A percentile compares a stretch with the other conserved stretches of the same genome.
Conservation (phyloP, 495 filamentous ascomycete species). For the Aspergillus incahuasiensis region DNA sequence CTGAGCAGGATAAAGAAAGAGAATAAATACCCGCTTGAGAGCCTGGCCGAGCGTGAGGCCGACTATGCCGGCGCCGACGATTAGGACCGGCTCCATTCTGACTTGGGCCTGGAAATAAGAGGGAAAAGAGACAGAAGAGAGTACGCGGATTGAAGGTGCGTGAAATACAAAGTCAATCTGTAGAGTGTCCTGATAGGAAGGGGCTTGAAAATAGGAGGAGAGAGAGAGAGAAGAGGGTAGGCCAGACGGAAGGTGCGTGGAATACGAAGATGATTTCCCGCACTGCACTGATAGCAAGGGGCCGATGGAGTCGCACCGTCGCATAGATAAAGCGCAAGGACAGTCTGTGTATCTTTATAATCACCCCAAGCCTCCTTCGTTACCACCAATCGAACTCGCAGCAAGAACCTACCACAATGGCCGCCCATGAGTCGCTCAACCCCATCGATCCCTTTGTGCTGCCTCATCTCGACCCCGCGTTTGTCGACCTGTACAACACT, state of each 20-base stretch:
- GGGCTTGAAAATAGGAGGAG: background rate
- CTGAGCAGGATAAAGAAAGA: background rate
- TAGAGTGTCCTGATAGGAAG: no score
- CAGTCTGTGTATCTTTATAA: conserved; percentile 17
- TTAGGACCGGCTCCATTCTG: conserved; percentile 34
- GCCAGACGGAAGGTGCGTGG: no score
- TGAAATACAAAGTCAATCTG: no score
- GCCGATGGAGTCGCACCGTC: conserved; percentile 19
- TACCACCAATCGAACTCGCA: no score
- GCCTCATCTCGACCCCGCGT: conserved; percentile 25
- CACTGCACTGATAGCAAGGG: background rate
- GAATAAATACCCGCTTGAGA: conserved; percentile 33
- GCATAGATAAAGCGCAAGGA: conserved; percentile 28
- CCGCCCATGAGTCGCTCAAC: background rate
- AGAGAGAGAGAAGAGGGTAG: background rate
- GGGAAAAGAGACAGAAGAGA: background rate
- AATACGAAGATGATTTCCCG: no score
- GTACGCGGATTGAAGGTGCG: no score
- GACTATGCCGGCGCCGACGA: conserved; percentile 54
- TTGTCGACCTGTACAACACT: conserved; percentile 28
- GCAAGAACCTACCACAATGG: no score
- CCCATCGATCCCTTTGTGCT: conserved; percentile 28
- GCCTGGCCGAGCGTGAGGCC: conserved; percentile 54
- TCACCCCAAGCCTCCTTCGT: no score
- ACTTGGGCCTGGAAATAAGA: background rate